A percentile compares a stretch with the other conserved stretches of the same genome.
phyloP scores from a whole-genome alignment of 2,329 filamentous ascomycete genomes.

The Aspergillus fructus region DNA sequence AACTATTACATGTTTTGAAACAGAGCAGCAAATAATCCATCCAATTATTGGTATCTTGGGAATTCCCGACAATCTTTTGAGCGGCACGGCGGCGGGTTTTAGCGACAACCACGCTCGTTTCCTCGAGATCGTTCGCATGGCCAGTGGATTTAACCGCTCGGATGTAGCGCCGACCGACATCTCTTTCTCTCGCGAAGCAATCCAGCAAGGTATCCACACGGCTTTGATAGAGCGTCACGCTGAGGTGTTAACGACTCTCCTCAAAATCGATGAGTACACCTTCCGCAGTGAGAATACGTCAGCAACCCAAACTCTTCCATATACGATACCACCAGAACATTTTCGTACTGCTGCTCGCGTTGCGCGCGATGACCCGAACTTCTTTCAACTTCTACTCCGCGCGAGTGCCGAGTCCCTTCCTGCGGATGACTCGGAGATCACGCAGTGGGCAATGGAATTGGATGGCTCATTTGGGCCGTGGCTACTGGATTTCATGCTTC shows the following conservation, averaged over 20 bases:
- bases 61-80: conserved; percentile 18
- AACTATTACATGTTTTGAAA: conserved; percentile 18
- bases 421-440: conserved; percentile 34
- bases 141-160: conserved; percentile 23
- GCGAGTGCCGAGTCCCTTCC: conserved; percentile 41
- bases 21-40: conserved; percentile 8
- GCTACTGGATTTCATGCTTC: conserved; percentile 37
- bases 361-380: conserved; percentile 22
- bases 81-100: conserved; percentile 27
- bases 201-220: conserved; percentile 41
- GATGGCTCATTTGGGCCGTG: conserved; percentile 31
- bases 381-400: conserved; percentile 37
- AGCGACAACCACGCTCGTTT: conserved; percentile 28
- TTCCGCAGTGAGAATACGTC: conserved; percentile 18
- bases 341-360: conserved; percentile 32
- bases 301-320: conserved; percentile 12
- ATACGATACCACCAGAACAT: conserved; percentile 33
- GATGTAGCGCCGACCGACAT: conserved; percentile 16
- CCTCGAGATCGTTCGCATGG: conserved; percentile 38
- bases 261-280: conserved; percentile 39
- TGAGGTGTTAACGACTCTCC: conserved; percentile 32
- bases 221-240: conserved; percentile 37
- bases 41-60: conserved; percentile 21
- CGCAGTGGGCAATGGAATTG: conserved; percentile 35
- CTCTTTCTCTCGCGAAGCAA: conserved; percentile 29